phyloP scores from a whole-genome alignment of 805 yeast species.

The Clavispora asparagi region DNA sequence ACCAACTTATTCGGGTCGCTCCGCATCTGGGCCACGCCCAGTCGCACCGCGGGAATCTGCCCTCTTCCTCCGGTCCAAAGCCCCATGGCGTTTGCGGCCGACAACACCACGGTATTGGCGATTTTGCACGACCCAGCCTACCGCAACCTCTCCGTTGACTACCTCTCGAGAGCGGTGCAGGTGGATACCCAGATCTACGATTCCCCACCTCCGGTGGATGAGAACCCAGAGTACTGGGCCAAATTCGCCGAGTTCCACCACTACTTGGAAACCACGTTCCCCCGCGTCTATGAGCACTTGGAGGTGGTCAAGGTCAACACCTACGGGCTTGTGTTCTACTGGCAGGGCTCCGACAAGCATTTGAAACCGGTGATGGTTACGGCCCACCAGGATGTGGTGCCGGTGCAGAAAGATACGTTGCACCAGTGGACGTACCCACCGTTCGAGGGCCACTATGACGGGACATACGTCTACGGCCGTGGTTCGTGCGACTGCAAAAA shows the following conservation, averaged over 20 bases:
- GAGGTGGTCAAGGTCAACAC: constrained; percentile 31
- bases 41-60: constrained; percentile 11
- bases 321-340: constrained; percentile 32
- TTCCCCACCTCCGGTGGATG: constrained; percentile 13
- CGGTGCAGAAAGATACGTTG: constrained; percentile 35
- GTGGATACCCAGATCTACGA: constrained; percentile 15
- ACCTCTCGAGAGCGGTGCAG: constrained; percentile 12
- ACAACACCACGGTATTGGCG: constrained; percentile 25
- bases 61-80: constrained; percentile 13
- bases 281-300: constrained; percentile 27
- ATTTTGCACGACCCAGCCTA: constrained; percentile 9
- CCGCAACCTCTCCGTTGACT: constrained; percentile 7
- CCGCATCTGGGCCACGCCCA: constrained; percentile 14
- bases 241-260: constrained; percentile 22
- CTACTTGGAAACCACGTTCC: constrained; percentile 28
- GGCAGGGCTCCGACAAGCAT: constrained; percentile 27
- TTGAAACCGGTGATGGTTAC: constrained; percentile 33
- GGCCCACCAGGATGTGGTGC: constrained; percentile 41
- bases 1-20: constrained; percentile 17
- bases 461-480: constrained; percentile 16
- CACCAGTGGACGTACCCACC: constrained; percentile 36
- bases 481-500: constrained; percentile 17
- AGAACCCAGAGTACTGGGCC: constrained; percentile 14
- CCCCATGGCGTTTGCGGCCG: constrained; percentile 20
- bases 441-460: constrained; percentile 31